These are phyloP conservation scores for Pelargonium cotyledonis DNA, from an alignment of 441 rosid species.

Conservation along the genomic window DNA sequence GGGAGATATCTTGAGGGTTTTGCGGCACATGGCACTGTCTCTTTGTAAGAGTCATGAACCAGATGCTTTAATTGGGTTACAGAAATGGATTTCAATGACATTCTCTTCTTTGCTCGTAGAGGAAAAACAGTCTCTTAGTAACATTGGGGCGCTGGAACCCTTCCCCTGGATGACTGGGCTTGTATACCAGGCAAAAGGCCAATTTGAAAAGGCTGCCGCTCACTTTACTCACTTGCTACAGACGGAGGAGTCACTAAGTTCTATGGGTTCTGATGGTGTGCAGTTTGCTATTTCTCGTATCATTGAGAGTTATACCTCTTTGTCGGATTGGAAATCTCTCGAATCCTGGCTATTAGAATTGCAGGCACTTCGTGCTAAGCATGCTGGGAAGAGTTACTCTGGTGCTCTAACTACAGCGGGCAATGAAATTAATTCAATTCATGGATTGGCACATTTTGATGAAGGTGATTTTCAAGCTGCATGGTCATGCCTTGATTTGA, in stretches of 20 bases:
- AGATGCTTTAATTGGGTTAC: slow-evolving; percentile 74
- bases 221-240: slow-evolving; percentile 75
- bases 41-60: slow-evolving; percentile 71
- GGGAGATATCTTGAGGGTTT: slow-evolving; percentile 64
- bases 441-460: slow-evolving; percentile 86
- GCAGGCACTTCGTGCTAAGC: slow-evolving; percentile 86
- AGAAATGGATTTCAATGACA: slow-evolving; percentile 66
- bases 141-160: slow-evolving; percentile 33
- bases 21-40: slow-evolving; percentile 72
- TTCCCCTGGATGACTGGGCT: slow-evolving; percentile 86
- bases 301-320: slow-evolving; percentile 84
- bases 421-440: slow-evolving; percentile 89
- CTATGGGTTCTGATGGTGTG: slow-evolving; percentile 84
- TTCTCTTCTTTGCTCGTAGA: slow-evolving; percentile 70
- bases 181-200: slow-evolving; percentile 80
- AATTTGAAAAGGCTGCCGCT: slow-evolving; percentile 84
- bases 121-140: slow-evolving; percentile 46
- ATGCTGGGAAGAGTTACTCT: slow-evolving; percentile 89
- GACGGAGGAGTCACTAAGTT: slow-evolving; percentile 68
- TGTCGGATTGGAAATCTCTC: slow-evolving; percentile 87
- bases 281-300: slow-evolving; percentile 83
- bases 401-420: slow-evolving; percentile 97
- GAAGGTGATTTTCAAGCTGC: slow-evolving; percentile 83
- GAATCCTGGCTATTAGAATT: slow-evolving; percentile 84
- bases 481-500: slow-evolving; percentile 90